Percentiles rank a stretch among this genome's conserved stretches.
Evolutionary conservation across 140 eudicot species (phyloP).

Genomic region (Cichorium intybus): DNA sequence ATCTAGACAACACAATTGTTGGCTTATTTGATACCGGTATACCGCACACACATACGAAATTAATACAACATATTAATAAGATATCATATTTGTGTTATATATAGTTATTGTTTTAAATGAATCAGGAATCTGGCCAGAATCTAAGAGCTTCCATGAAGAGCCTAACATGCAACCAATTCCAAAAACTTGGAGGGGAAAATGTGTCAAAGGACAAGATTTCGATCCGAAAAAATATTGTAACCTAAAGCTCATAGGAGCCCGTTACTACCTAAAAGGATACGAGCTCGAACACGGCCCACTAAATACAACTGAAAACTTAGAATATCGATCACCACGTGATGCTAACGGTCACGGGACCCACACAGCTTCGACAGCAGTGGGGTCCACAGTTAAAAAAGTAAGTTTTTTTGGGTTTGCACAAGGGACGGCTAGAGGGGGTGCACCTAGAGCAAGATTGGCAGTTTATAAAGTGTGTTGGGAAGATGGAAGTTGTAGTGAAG

Average conservation of each 20-base stretch:
- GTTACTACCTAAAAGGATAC: constrained; percentile 57
- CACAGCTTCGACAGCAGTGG: constrained; percentile 73
- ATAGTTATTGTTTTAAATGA: background rate
- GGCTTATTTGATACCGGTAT: constrained; percentile 76
- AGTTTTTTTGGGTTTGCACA: constrained; percentile 44
- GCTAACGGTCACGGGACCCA: constrained; percentile 77
- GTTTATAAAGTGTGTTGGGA: constrained; percentile 85
- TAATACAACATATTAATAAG: background rate
- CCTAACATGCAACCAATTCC: constrained; percentile 53
- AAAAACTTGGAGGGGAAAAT: constrained; percentile 61
- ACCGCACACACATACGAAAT: background rate
- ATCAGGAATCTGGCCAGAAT: constrained; percentile 83
- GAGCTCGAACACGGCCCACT: constrained; percentile 40
- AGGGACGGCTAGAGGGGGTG: constrained; percentile 75
- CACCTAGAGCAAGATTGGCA: constrained; percentile 73
- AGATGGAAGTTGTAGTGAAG: constrained; percentile 43
- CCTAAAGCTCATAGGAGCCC: constrained; percentile 76
- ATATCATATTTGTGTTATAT: background rate
- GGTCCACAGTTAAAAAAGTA: constrained; percentile 46
- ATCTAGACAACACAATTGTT: constrained; percentile 53
- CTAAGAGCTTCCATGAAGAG: constrained; percentile 64
- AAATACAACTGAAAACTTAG: constrained; percentile 26
- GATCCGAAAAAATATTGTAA: constrained; percentile 52
- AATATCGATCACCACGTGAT: constrained; percentile 59
- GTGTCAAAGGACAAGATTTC: constrained; percentile 46